A percentile compares a stretch with the other conserved stretches of the same genome.
Evolutionary conservation across 2,329 filamentous ascomycete genomes (phyloP).

Genomic region (Fusarium staphyleae): DNA sequence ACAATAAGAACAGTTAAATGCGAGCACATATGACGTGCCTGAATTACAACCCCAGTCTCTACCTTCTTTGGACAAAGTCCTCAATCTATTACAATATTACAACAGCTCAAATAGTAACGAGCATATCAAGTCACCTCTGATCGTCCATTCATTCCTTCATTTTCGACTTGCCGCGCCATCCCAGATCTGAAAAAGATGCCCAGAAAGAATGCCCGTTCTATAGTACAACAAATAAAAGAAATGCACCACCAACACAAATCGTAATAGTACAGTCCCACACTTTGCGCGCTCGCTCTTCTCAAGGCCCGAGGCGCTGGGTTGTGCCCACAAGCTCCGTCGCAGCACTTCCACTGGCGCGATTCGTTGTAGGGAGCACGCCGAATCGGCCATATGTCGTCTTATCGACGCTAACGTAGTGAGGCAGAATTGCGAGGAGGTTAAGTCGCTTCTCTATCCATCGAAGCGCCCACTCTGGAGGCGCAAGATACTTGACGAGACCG

Average conservation of each 20-base stretch:
- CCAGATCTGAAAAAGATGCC: slow-evolving; percentile 18
- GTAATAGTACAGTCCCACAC: background rate
- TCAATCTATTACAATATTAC: slow-evolving; percentile 14
- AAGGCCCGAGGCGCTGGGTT: slow-evolving; percentile 74
- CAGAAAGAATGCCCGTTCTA: slow-evolving; percentile 27
- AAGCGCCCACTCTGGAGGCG: slow-evolving; percentile 86
- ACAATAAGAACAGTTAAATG: background rate
- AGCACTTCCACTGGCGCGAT: slow-evolving; percentile 50
- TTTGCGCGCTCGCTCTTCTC: slow-evolving; percentile 41
- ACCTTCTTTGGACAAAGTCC: background rate
- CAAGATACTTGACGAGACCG: slow-evolving; percentile 87
- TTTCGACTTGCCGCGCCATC: slow-evolving; percentile 25
- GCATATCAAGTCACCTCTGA: slow-evolving; percentile 5
- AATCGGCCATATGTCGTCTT: slow-evolving; percentile 96
- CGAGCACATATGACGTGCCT: background rate
- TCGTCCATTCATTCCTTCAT: slow-evolving; percentile 19
- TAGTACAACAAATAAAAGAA: slow-evolving; percentile 26
- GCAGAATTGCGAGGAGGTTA: slow-evolving; percentile 81
- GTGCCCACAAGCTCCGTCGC: slow-evolving; percentile 67
- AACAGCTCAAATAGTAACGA: background rate
- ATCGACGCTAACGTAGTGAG: slow-evolving; percentile 92
- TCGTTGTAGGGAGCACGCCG: slow-evolving; percentile 76
- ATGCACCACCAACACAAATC: background rate
- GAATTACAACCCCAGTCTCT: slow-evolving; percentile 1
- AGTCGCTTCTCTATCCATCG: slow-evolving; percentile 89